phyloP scores from a whole-genome alignment of 306 rosid species.

The Phaseolus lunatus region DNA sequence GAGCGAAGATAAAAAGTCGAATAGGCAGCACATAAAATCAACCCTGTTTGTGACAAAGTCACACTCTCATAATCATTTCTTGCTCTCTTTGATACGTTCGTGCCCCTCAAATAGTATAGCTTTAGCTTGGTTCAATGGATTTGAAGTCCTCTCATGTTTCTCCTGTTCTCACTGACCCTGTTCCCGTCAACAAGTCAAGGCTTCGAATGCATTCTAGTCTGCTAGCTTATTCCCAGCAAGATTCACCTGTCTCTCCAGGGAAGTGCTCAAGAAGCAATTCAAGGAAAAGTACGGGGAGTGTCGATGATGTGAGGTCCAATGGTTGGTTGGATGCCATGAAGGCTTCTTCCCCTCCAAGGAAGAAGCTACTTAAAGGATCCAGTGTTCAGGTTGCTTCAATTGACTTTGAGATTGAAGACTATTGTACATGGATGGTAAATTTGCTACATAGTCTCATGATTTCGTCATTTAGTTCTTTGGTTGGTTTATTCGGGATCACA shows the following conservation, averaged over 20 bases:
- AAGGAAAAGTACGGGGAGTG: slow-evolving; percentile 65
- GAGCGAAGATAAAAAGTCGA: slow-evolving; percentile 29
- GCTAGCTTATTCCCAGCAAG: slow-evolving; percentile 67
- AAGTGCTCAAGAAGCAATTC: slow-evolving; percentile 59
- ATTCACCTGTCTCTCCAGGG: slow-evolving; percentile 60
- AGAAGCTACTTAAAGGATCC: slow-evolving; percentile 67
- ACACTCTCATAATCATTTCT: background rate
- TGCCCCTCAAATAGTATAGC: slow-evolving; percentile 29
- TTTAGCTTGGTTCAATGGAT: slow-evolving; percentile 63
- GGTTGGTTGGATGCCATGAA: slow-evolving; percentile 98
- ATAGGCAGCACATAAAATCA: slow-evolving; percentile 28
- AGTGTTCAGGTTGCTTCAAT: slow-evolving; percentile 58
- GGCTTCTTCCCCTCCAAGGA: slow-evolving; percentile 91
- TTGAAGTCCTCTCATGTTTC: slow-evolving; percentile 71
- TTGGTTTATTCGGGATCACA: background rate
- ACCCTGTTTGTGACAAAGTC: slow-evolving; percentile 21
- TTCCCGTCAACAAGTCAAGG: slow-evolving; percentile 78
- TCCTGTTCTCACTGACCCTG: slow-evolving; percentile 77
- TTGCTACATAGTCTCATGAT: background rate
- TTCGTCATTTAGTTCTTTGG: background rate
- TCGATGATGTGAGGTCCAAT: slow-evolving; percentile 84
- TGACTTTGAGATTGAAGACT: slow-evolving; percentile 64
- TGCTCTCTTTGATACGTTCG: background rate
- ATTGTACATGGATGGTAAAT: slow-evolving; percentile 75
- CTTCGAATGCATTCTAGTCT: slow-evolving; percentile 69